Conservation (phyloP, 2,329 filamentous ascomycete species). For the Cercospora nicotianae region DNA sequence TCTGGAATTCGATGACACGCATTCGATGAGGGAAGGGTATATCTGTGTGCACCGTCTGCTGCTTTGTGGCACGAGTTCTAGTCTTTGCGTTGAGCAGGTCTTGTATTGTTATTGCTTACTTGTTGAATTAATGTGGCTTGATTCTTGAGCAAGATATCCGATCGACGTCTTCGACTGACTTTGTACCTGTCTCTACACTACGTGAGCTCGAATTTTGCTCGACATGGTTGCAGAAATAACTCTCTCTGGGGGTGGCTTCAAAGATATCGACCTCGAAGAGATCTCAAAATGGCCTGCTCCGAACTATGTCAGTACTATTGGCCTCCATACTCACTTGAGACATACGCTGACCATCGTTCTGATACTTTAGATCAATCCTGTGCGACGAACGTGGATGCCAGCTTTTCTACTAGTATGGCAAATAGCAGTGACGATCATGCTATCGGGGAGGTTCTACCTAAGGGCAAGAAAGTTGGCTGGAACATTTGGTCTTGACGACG, state of each 20-base stretch:
- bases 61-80: neutral
- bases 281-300: conserved; percentile 16
- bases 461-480: conserved; percentile 26
- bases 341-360: neutral
- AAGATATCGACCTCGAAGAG: neutral
- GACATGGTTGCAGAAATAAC: neutral
- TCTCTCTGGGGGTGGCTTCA: neutral
- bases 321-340: neutral
- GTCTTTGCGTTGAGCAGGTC: neutral
- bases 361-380: conserved; percentile 15
- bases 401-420: conserved; percentile 29
- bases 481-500: conserved; percentile 29
- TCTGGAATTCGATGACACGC: neutral
- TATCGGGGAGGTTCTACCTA: conserved; percentile 28
- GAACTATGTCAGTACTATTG: neutral
- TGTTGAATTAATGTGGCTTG: neutral
- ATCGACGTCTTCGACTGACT: neutral
- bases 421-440: conserved; percentile 22
- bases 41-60: neutral
- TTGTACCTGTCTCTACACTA: neutral
- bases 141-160: neutral
- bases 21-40: neutral
- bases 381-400: conserved; percentile 29
- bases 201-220: neutral
- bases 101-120: neutral